Evolutionary conservation across 306 rosid genomes (phyloP), one percentile per base, ranked within the genome.

Genomic region (Betula pendula): DNA sequence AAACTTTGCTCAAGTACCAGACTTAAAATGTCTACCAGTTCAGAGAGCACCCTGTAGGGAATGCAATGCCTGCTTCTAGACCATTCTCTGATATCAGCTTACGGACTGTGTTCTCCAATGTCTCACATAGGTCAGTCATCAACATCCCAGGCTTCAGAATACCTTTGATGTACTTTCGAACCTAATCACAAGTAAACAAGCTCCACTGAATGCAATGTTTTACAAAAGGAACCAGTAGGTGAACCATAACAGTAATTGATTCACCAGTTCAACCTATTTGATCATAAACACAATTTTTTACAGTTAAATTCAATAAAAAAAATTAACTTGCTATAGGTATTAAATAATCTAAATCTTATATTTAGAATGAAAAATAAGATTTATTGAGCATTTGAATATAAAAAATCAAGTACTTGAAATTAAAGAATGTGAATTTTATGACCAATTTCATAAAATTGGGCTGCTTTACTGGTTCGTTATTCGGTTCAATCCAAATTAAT

Each of bases 21-120:
- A 50, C 58, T 35, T 51, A 45, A 60, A 71, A 70, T 56, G 40
- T 65, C 47, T 82, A 95, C 98, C 98, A 90, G 84, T 95, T 95
- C 81, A 95, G 81, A 67, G 98, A 95, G 89, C 98, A 95, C 81
- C 98, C 98, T 38, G 97, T 92, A 59, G 98, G 98, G 84, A 95
- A 95, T 53, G 98, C 98, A 83, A 95, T 95, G 87, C 98, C 98
- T 13, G 98, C 97, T 87, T 95, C 93, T 77, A 95, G 81, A 52
- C 98, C 97, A 78, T 92, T 89, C 85, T 92, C 98, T 0, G 97
- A 84, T 81, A 92, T 95, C 69, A 95, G 91, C 87, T 82, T 92
- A 38, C 97, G 88, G 49, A 95, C 97, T 25, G 97, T 88, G 82
- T 90, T 87, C 86, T 95, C 98, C 88, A 95, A 85, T 68, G 96